Percentiles rank a stretch among this genome's conserved stretches.
Evolutionary conservation across 805 yeast genomes (phyloP).

Genomic region (Candida glaebosa): DNA sequence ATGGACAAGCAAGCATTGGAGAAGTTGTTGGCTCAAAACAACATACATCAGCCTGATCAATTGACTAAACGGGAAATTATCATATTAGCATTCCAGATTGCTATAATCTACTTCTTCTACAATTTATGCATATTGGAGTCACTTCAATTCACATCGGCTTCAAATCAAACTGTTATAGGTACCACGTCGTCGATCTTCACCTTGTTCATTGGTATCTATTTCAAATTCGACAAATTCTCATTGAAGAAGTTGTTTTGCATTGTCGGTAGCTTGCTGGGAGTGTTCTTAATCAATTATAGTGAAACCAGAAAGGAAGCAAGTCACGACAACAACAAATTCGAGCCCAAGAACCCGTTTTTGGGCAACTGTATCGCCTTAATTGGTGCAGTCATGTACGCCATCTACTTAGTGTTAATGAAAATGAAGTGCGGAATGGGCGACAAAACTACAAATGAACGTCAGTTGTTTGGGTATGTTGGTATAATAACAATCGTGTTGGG

Average conservation of each 20-base stretch:
- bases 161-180: slow-evolving; percentile 49
- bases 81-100: slow-evolving; percentile 34
- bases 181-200: slow-evolving; percentile 53
- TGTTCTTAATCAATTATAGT: slow-evolving; percentile 40
- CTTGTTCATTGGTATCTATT: slow-evolving; percentile 38
- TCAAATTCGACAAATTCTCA: slow-evolving; percentile 42
- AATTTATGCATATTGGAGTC: slow-evolving; percentile 40
- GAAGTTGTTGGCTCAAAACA: slow-evolving; percentile 5
- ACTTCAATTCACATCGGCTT: slow-evolving; percentile 48
- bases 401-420: slow-evolving; percentile 43
- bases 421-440: slow-evolving; percentile 42
- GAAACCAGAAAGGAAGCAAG: slow-evolving; percentile 17
- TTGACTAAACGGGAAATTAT: slow-evolving; percentile 28
- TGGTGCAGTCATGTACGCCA: slow-evolving; percentile 47
- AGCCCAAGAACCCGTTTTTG: slow-evolving; percentile 35
- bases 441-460: slow-evolving; percentile 42
- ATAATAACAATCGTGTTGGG: slow-evolving; percentile 36
- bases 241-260: slow-evolving; percentile 42
- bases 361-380: slow-evolving; percentile 45
- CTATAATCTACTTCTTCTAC: slow-evolving; percentile 40
- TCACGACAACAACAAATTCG: slow-evolving; percentile 20
- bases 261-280: slow-evolving; percentile 44
- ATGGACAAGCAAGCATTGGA: slow-evolving; percentile 7
- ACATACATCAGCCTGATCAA: slow-evolving; percentile 11
- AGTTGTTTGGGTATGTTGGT: slow-evolving; percentile 48